phyloP scores from a whole-genome alignment of 169 alveolate genomes.

The Plasmodium malariae region DNA sequence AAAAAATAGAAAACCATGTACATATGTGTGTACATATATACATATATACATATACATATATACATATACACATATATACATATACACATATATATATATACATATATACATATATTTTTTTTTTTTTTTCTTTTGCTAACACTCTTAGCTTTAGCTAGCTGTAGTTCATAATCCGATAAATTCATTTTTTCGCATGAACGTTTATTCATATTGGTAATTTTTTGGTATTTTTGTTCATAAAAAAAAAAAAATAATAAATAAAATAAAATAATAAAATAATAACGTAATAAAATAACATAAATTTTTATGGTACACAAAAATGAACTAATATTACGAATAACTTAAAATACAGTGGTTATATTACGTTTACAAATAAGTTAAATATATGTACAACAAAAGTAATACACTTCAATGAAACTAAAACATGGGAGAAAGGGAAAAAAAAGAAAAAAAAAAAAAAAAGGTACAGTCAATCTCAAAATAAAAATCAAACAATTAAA shows the following conservation, averaged over 20 bases:
- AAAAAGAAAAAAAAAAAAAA: too few relatives aligned
- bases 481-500: too few relatives aligned
- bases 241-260: neutral
- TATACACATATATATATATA: neutral
- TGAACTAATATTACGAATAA: too few relatives aligned
- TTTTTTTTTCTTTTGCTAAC: conserved; percentile 23
- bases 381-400: too few relatives aligned
- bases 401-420: too few relatives aligned
- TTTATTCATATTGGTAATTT: conserved; percentile 28
- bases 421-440: too few relatives aligned
- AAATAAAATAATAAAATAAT: neutral
- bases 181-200: conserved; percentile 18
- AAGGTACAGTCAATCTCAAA: too few relatives aligned
- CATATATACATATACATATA: neutral
- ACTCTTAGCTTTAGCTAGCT: conserved; percentile 67
- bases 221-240: neutral
- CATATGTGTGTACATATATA: neutral
- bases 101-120: neutral
- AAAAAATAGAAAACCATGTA: conserved; percentile 10
- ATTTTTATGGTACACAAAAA: too few relatives aligned
- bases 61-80: neutral
- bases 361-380: too few relatives aligned
- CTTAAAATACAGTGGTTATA: too few relatives aligned
- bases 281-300: too few relatives aligned
- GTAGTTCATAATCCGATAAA: conserved; percentile 36